Conservation (phyloP, 2,329 filamentous ascomycete genomes). For the Pseudogymnoascus sp. region DNA sequence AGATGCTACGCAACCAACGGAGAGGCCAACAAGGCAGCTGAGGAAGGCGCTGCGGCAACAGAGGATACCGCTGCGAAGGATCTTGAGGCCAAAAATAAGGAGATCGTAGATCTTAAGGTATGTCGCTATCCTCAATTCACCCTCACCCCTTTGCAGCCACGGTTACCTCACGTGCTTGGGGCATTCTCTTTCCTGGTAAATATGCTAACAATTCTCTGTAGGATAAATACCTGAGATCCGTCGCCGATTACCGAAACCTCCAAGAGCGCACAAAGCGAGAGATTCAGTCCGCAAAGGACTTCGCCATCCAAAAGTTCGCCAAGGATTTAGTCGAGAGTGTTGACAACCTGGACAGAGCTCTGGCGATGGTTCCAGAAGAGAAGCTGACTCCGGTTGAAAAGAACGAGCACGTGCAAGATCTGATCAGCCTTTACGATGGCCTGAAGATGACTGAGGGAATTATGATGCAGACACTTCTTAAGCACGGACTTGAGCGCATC, state of each 20-base stretch:
- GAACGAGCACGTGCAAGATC: slow-evolving; percentile 57
- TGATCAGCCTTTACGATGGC: slow-evolving; percentile 75
- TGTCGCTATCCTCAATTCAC: slow-evolving; percentile 21
- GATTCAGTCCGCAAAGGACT: slow-evolving; percentile 78
- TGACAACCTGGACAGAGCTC: slow-evolving; percentile 93
- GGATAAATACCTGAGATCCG: slow-evolving; percentile 90
- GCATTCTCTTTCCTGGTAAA: neutral
- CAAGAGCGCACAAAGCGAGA: slow-evolving; percentile 92
- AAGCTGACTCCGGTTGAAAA: slow-evolving; percentile 53
- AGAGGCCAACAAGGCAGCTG: slow-evolving; percentile 37
- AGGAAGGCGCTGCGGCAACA: slow-evolving; percentile 33
- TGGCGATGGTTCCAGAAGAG: slow-evolving; percentile 68
- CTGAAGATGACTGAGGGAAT: slow-evolving; percentile 93
- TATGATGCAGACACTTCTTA: slow-evolving; percentile 79
- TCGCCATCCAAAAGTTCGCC: slow-evolving; percentile 89
- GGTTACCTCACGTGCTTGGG: neutral
- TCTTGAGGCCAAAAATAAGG: slow-evolving; percentile 64
- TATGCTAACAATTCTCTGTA: slow-evolving; percentile 32
- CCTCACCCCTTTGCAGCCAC: slow-evolving; percentile 1
- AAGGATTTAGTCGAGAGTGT: slow-evolving; percentile 91
- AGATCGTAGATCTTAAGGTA: slow-evolving; percentile 80
- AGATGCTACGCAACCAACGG: slow-evolving; percentile 35
- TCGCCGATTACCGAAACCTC: slow-evolving; percentile 96
- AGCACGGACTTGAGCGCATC: slow-evolving; percentile 88
- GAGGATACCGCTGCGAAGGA: slow-evolving; percentile 53